Evolutionary conservation across 140 eudicot genomes (phyloP).

Genomic region (Anethum foeniculum): DNA sequence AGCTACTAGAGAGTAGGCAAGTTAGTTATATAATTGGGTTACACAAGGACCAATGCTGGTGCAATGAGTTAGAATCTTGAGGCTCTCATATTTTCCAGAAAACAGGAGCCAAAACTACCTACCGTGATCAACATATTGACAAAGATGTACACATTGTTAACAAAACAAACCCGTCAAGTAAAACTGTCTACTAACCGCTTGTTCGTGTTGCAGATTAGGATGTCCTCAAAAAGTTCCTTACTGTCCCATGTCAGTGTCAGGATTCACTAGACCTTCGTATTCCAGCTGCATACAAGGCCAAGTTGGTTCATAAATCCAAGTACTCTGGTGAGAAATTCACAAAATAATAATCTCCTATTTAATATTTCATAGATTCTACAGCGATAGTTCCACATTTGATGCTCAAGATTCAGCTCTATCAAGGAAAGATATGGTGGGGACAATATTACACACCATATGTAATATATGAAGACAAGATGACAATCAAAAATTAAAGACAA

Average conservation of each 20-base stretch:
- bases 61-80: neutral
- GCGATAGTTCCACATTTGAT: neutral
- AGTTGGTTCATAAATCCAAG: neutral
- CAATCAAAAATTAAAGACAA: neutral
- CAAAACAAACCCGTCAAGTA: constrained; percentile 1
- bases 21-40: neutral
- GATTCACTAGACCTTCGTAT: constrained; percentile 49
- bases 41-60: neutral
- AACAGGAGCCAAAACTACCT: constrained; percentile 19
- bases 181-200: neutral
- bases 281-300: constrained; percentile 49
- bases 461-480: neutral
- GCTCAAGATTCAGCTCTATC: neutral
- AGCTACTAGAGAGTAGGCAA: neutral
- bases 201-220: neutral
- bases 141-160: constrained; percentile 27
- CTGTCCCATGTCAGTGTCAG: constrained; percentile 38
- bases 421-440: neutral
- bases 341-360: neutral
- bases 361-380: neutral
- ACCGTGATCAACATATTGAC: constrained; percentile 37
- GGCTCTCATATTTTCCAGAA: neutral
- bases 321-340: neutral
- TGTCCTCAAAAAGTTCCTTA: neutral
- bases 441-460: neutral